Evolutionary conservation across 768 basidiomycete genomes (phyloP), one percentile per base, ranked within the genome.

Genomic region (Tylopilus intermedius): DNA sequence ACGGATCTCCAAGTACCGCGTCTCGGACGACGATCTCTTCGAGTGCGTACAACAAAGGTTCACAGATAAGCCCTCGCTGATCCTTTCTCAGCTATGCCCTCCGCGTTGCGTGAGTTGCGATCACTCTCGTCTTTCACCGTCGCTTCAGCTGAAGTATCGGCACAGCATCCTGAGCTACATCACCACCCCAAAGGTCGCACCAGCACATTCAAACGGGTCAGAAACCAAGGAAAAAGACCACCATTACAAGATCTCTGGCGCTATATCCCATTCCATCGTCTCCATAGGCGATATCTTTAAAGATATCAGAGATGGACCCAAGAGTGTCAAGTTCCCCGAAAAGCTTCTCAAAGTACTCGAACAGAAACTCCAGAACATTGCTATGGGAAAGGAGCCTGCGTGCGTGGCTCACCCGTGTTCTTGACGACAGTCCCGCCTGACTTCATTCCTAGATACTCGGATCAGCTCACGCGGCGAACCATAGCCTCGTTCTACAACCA

Each of bases 401-500:
- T 95, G 69, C 72, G 92, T 81, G 35, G 42, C 51, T 40, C 35
- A 11, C 45, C 5, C 24, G 2, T 39, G 44, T 38, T 49, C 33
- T 45, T 32, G n/a, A 53, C 21, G 14, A 29, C 47, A 47, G 33
- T 57, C 49, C 49, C 45, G 24, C n/a, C 43, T 55, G 24, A 54
- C 51, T 29, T 39, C 2, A 6, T 40, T 32, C 32, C 37, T 43
- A 94, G 93, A 30, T 95, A 91, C 70, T 86, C 88, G 11, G 94
- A 96, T 66, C 91, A 93, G 62, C 76, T 93, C 30, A 84, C 94
- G 15, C 82, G 95, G 29, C 79, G 91, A 51, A 92, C 90, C 1
- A 88, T 95, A 78, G 94, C 86, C 51, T 86, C 88, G 32, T 97
- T 97, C 70, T 97, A 94, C 67, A 87, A 86, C 11, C 90, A 92